Evolutionary conservation across 1,284 basidiomycete species (phyloP), one percentile per base, ranked within the genome.

Genomic region (Clitocybe nebularis): DNA sequence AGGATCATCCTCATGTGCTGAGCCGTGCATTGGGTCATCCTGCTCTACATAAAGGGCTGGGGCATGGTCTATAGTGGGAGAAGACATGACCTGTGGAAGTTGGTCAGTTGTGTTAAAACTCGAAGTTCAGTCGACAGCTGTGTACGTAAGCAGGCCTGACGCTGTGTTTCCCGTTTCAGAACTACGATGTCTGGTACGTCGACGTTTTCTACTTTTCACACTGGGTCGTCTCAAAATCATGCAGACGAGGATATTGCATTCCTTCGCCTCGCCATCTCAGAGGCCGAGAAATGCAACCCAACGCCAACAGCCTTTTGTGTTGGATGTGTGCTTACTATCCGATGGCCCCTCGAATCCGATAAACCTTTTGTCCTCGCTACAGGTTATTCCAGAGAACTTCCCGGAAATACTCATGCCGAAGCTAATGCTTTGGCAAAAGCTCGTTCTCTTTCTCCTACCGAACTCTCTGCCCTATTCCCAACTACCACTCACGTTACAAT

Each of bases 341-440:
- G 64, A 34, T 68, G 64, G 53, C 68, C 70, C 11, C 46, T 69
- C 4, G 61, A 63, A 9, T 56, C 64, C 50, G 48, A 61, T 47
- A 17, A 59, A 43, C 63, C 76, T 36, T 53, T 76, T 55, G 65
- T 89, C 26, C 66, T 99, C 19, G 71, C 89, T 4, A 84, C 84
- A 5, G 94, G 94, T 19, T 95, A 85, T 66, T 97, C 93, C 24
- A 77, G 96, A 57, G 94, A 99, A 62, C 75, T 97, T 0, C 76
- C 83, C 1, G 95, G 94, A 39, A 99, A 98, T 63, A 98, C 95
- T 1, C 96, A 99, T 62, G 95, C 95, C 9, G 95, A 99, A 67
- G 92, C 94, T 16, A 96, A 95, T 59, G 94, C 95, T 0, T 69
- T 99, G 35, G 64, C 77, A 29, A 98, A 98, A 59, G 79, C 86